Evolutionary conservation across 768 basidiomycete species (phyloP).

Genomic region (Lentinula detonsa): DNA sequence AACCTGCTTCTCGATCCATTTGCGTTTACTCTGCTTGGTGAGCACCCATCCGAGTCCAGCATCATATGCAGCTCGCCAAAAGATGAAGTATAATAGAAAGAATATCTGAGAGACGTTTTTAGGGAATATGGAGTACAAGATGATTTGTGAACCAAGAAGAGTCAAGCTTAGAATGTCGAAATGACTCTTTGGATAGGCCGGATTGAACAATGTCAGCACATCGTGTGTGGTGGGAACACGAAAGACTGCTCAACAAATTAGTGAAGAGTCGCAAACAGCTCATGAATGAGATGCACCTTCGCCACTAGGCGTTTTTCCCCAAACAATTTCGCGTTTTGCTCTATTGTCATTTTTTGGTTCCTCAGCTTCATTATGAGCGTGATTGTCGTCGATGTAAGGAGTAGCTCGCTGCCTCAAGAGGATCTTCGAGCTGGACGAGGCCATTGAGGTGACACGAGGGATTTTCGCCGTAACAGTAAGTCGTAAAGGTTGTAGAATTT

Average conservation of each 20-base stretch:
- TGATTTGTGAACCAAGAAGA: slow-evolving; percentile 69
- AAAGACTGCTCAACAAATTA: slow-evolving; percentile 56
- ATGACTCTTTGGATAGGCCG: slow-evolving; percentile 79
- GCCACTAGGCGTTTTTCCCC: slow-evolving; percentile 82
- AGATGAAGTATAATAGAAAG: slow-evolving; percentile 86
- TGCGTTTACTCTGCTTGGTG: slow-evolving; percentile 92
- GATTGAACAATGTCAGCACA: slow-evolving; percentile 83
- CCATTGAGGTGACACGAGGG: neutral
- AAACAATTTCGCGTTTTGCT: slow-evolving; percentile 57
- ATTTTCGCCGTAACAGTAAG: neutral
- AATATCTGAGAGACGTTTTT: slow-evolving; percentile 50
- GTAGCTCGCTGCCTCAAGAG: slow-evolving; percentile 7
- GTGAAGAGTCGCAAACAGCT: slow-evolving; percentile 1
- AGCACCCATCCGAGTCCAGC: slow-evolving; percentile 91
- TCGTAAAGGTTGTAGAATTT: neutral
- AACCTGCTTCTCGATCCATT: slow-evolving; percentile 85
- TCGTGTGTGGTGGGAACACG: slow-evolving; percentile 90
- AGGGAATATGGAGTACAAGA: slow-evolving; percentile 66
- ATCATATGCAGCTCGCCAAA: slow-evolving; percentile 92
- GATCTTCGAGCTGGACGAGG: slow-evolving; percentile 3
- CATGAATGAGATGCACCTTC: slow-evolving; percentile 47
- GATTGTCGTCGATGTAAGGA: neutral
- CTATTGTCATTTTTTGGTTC: neutral
- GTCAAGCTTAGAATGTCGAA: slow-evolving; percentile 83
- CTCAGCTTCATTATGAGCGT: slow-evolving; percentile 18